Percentiles rank a stretch among this genome's conserved stretches.
Conservation (phyloP, 2,329 filamentous ascomycete species). For the Thielaviopsis musarum region DNA sequence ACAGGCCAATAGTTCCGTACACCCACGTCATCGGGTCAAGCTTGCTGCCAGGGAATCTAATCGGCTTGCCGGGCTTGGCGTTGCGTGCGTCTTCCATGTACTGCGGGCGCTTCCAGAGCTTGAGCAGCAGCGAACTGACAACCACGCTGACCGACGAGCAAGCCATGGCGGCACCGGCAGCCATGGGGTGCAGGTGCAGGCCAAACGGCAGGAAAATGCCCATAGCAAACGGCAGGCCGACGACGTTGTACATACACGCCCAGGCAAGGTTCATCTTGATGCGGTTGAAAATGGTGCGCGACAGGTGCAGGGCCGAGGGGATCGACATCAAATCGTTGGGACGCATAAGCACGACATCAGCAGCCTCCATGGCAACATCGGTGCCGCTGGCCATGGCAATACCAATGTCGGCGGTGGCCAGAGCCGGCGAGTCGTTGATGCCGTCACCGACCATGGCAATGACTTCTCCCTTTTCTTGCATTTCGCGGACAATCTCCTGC, state of each 20-base stretch:
- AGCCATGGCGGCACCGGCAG: constrained; percentile 88
- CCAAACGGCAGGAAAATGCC: constrained; percentile 85
- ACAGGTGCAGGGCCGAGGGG: constrained; percentile 69
- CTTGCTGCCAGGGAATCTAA: constrained; percentile 24
- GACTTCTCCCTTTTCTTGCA: constrained; percentile 57
- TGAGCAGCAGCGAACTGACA: constrained; percentile 63
- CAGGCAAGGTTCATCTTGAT: constrained; percentile 90
- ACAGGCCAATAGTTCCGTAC: not conserved
- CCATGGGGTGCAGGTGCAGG: constrained; percentile 78
- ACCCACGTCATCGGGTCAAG: constrained; percentile 9
- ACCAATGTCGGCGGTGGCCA: constrained; percentile 82
- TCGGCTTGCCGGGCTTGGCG: constrained; percentile 32
- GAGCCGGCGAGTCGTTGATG: constrained; percentile 92
- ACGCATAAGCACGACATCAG: constrained; percentile 89
- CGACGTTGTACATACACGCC: constrained; percentile 82
- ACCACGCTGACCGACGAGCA: constrained; percentile 82
- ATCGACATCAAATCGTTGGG: constrained; percentile 84
- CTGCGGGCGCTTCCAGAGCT: constrained; percentile 65
- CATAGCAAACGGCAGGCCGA: constrained; percentile 94
- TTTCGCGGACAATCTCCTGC: constrained; percentile 60
- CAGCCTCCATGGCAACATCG: constrained; percentile 94
- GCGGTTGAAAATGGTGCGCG: constrained; percentile 69
- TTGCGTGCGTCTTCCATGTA: constrained; percentile 69
- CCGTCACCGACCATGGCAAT: constrained; percentile 97
- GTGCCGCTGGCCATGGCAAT: constrained; percentile 88